phyloP scores from a whole-genome alignment of 352 stramenopile species.

The Globisporangium spinosum region DNA sequence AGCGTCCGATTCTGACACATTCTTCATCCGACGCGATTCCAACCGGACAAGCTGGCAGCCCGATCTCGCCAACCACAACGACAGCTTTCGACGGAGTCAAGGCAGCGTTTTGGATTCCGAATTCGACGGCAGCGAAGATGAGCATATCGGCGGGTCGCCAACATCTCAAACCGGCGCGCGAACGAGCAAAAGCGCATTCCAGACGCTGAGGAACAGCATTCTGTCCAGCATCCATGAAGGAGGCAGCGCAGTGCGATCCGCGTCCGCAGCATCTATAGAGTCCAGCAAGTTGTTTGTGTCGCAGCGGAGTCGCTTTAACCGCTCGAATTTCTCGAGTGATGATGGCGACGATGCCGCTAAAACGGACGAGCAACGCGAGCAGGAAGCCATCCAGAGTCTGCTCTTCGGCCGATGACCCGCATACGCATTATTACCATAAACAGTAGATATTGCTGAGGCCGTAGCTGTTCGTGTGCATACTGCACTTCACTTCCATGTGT shows the following conservation, averaged over 20 bases:
- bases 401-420: slow-evolving; percentile 31
- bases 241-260: neutral
- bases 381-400: slow-evolving; percentile 52
- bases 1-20: slow-evolving; percentile 15
- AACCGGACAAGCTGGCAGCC: slow-evolving; percentile 9
- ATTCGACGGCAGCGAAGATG: neutral
- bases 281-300: neutral
- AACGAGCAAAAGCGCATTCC: slow-evolving; percentile 8
- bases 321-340: slow-evolving; percentile 3
- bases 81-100: slow-evolving; percentile 4
- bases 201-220: slow-evolving; percentile 19
- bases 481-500: neutral
- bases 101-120: slow-evolving; percentile 3
- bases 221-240: slow-evolving; percentile 16
- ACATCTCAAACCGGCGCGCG: neutral
- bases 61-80: neutral
- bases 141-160: neutral
- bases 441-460: too few species aligned
- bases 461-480: neutral
- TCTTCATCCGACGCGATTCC: slow-evolving; percentile 24
- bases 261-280: neutral
- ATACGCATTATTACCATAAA: too few species aligned
- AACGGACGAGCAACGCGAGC: slow-evolving; percentile 53
- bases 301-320: neutral
- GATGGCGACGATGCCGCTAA: slow-evolving; percentile 21